Conservation (phyloP, 768 basidiomycete genomes). For the Mycena vitilis region DNA sequence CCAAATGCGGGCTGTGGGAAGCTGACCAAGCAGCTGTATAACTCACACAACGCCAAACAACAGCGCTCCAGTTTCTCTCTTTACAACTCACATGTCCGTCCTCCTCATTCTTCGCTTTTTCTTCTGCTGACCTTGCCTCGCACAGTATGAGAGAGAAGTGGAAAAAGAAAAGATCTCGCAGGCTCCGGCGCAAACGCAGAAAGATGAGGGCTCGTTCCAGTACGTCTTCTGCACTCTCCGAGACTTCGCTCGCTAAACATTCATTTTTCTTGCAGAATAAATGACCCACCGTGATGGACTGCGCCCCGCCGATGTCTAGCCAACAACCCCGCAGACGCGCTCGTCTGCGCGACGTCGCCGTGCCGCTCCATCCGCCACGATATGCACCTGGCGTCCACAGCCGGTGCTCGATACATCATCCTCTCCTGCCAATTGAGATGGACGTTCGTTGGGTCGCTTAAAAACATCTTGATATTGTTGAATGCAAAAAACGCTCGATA, state of each 20-base stretch:
- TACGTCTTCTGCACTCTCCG: constrained; percentile 53
- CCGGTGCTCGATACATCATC: constrained; percentile 24
- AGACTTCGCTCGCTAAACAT: not conserved
- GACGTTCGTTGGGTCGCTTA: constrained; percentile 28
- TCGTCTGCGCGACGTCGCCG: constrained; percentile 31
- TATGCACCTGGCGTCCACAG: constrained; percentile 23
- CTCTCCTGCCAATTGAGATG: constrained; percentile 22
- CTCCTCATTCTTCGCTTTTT: not conserved
- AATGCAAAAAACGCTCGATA: constrained; percentile 23
- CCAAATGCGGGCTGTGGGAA: not conserved
- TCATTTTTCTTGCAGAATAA: constrained; percentile 25
- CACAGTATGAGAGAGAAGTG: constrained; percentile 93
- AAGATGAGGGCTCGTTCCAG: constrained; percentile 97
- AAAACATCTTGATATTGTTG: constrained; percentile 30
- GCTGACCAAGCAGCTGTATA: not conserved
- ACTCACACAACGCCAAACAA: not conserved
- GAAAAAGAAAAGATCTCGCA: constrained; percentile 95
- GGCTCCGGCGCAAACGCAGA: constrained; percentile 94
- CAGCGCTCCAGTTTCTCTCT: not conserved
- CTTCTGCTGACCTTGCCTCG: constrained; percentile 1
- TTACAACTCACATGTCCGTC: constrained; percentile 18
- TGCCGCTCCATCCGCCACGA: constrained; percentile 21
- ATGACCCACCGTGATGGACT: constrained; percentile 27
- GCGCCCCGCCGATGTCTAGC: constrained; percentile 26
- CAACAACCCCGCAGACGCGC: constrained; percentile 31